Percentiles rank a stretch among this genome's conserved stretches.
These are phyloP conservation scores for Suillus occidentalis DNA, from an alignment of 768 basidiomycete genomes.

Conservation along the genomic window DNA sequence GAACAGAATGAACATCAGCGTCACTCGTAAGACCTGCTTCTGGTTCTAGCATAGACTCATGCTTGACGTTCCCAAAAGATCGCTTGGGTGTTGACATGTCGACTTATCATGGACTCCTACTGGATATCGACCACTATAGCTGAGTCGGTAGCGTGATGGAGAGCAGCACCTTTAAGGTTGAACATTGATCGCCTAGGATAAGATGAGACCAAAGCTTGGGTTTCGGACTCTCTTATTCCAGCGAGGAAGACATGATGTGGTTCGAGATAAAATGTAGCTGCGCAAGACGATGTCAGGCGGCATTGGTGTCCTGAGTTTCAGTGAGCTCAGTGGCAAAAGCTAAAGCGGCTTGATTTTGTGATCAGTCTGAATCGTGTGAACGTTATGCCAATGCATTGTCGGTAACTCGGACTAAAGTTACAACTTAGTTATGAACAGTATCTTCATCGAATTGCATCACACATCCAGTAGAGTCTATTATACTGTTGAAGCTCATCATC, in stretches of 20 bases:
- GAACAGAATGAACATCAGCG: constrained; percentile 32
- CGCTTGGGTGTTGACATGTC: constrained; percentile 29
- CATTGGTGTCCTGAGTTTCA: not conserved
- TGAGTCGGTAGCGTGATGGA: constrained; percentile 29
- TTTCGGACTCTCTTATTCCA: not conserved
- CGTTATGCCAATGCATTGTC: too few species aligned
- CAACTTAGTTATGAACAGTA: too few species aligned
- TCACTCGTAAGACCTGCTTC: constrained; percentile 29
- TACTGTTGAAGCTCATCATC: too few species aligned
- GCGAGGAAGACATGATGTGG: not conserved
- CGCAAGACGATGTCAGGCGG: not conserved
- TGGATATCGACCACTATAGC: constrained; percentile 27
- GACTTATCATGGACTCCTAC: constrained; percentile 20
- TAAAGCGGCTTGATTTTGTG: too few species aligned
- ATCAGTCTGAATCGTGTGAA: too few species aligned
- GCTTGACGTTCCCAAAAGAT: constrained; percentile 28
- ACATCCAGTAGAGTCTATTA: too few species aligned
- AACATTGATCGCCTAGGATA: constrained; percentile 7
- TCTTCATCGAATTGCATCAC: too few species aligned
- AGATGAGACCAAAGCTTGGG: not conserved
- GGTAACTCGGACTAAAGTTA: too few species aligned
- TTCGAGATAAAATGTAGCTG: not conserved
- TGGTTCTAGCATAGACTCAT: constrained; percentile 20
- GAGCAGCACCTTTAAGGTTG: constrained; percentile 19
- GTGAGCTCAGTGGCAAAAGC: not conserved